Conservation (phyloP, 768 basidiomycete genomes). For the Phylloporus sp. region DNA sequence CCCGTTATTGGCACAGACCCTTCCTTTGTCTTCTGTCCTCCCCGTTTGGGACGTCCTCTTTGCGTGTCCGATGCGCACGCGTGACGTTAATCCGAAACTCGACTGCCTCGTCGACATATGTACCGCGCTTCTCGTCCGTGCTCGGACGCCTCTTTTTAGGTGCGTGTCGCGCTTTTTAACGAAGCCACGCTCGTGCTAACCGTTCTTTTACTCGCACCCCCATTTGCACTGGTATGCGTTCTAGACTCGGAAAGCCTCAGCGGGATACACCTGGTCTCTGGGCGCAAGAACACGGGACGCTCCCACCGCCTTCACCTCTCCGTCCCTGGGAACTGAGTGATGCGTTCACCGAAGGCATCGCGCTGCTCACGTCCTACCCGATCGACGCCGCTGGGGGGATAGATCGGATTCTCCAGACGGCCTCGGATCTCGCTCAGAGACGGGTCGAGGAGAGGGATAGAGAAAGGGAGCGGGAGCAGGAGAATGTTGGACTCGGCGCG, state of each 20-base stretch:
- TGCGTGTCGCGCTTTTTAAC: conserved; percentile 26
- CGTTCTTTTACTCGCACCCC: background rate
- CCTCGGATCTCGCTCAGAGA: conserved; percentile 53
- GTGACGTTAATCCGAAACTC: conserved; percentile 52
- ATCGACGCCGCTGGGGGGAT: conserved; percentile 62
- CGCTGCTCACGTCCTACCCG: conserved; percentile 62
- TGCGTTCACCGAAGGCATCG: conserved; percentile 61
- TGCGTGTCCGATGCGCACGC: conserved; percentile 50
- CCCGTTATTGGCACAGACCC: conserved; percentile 63
- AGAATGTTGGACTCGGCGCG: conserved; percentile 45
- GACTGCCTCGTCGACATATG: conserved; percentile 69
- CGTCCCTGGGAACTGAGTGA: conserved; percentile 52
- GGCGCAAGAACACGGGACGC: conserved; percentile 39
- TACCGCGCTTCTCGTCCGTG: conserved; percentile 60
- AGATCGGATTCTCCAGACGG: conserved; percentile 64
- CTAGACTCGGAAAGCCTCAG: conserved; percentile 51
- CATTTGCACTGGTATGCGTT: background rate
- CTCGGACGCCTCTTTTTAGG: conserved; percentile 51
- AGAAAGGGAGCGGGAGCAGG: conserved; percentile 27
- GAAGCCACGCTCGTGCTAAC: background rate
- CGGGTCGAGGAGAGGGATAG: conserved; percentile 37
- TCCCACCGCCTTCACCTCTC: conserved; percentile 40
- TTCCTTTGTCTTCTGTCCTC: conserved; percentile 58
- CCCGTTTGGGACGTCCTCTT: conserved; percentile 71
- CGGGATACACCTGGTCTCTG: conserved; percentile 47